Conservation (phyloP, 768 basidiomycete species). For the Kondoa subrosea region DNA sequence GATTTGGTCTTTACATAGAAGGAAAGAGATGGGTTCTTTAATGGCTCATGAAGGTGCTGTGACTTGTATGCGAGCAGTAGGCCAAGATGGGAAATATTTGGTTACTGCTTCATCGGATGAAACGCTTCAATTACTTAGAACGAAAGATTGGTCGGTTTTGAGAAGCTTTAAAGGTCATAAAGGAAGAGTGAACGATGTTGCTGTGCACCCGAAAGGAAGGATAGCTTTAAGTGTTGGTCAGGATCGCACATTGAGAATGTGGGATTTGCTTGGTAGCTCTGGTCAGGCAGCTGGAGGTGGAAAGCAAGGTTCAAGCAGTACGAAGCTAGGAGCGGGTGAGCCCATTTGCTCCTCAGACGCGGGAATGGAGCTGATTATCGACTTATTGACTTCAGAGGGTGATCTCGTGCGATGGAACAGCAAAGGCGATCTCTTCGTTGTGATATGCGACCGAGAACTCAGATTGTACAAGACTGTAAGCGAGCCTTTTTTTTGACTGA, state of each 20-base stretch:
- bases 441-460: conserved; percentile 57
- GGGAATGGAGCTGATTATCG: background rate
- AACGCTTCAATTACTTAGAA: conserved; percentile 71
- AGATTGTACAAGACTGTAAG: conserved; percentile 68
- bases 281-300: conserved; percentile 35
- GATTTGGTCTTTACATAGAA: conserved; percentile 80
- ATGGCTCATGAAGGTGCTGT: conserved; percentile 56
- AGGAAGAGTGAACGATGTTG: conserved; percentile 72
- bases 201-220: conserved; percentile 83
- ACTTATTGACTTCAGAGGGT: conserved; percentile 44
- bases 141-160: conserved; percentile 83
- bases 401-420: conserved; percentile 81
- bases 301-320: conserved; percentile 60
- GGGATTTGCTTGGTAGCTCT: conserved; percentile 72
- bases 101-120: conserved; percentile 86
- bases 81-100: conserved; percentile 54
- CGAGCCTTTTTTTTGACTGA: conserved; percentile 3
- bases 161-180: conserved; percentile 82
- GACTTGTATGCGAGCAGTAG: conserved; percentile 69
- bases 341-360: conserved; percentile 3
- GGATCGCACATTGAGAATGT: conserved; percentile 82
- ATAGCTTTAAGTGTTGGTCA: conserved; percentile 79
- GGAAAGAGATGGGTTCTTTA: conserved; percentile 84
- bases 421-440: conserved; percentile 58
- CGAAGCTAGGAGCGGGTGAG: conserved; percentile 71